phyloP scores from a whole-genome alignment of 1,139 yeast genomes.

The Diutina pseudorugosa region DNA sequence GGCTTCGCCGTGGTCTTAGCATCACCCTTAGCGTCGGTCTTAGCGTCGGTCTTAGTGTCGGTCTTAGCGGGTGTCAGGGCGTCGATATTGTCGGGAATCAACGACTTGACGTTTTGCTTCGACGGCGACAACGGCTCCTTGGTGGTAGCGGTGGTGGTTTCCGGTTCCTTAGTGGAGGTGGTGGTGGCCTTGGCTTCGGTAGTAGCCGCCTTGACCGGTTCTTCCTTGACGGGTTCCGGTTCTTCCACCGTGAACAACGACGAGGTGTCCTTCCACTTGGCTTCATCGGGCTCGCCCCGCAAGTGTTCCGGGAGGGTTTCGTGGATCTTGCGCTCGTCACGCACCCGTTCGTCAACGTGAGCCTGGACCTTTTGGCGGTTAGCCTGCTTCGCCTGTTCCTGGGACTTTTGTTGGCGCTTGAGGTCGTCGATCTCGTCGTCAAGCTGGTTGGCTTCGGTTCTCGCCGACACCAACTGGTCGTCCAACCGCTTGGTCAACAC shows the following conservation, averaged over 20 bases:
- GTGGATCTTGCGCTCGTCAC: slow-evolving; percentile 34
- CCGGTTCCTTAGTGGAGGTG: slow-evolving; percentile 8
- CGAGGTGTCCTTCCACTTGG: slow-evolving; percentile 19
- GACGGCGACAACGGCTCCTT: neutral
- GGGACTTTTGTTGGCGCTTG: slow-evolving; percentile 12
- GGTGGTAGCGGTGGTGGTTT: slow-evolving; percentile 7
- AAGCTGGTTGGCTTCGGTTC: neutral
- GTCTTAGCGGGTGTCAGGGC: slow-evolving; percentile 2
- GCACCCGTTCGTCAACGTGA: slow-evolving; percentile 23
- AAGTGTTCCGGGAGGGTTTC: slow-evolving; percentile 42
- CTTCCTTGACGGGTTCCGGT: neutral
- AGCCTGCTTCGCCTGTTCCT: slow-evolving; percentile 10
- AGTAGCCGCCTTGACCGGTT: slow-evolving; percentile 11
- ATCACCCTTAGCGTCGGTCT: neutral
- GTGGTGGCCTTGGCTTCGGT: slow-evolving; percentile 11
- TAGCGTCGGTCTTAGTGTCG: neutral
- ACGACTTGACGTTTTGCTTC: slow-evolving; percentile 5
- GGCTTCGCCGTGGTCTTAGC: slow-evolving; percentile 5
- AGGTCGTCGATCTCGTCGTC: slow-evolving; percentile 5
- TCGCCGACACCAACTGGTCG: neutral
- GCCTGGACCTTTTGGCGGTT: slow-evolving; percentile 15
- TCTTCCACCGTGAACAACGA: slow-evolving; percentile 1
- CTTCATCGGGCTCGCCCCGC: slow-evolving; percentile 28
- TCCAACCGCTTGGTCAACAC: slow-evolving; percentile 4
- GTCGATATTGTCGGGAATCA: slow-evolving; percentile 1